Conservation (phyloP, 2,329 filamentous ascomycete genomes). For the Fusarium bactridioides region DNA sequence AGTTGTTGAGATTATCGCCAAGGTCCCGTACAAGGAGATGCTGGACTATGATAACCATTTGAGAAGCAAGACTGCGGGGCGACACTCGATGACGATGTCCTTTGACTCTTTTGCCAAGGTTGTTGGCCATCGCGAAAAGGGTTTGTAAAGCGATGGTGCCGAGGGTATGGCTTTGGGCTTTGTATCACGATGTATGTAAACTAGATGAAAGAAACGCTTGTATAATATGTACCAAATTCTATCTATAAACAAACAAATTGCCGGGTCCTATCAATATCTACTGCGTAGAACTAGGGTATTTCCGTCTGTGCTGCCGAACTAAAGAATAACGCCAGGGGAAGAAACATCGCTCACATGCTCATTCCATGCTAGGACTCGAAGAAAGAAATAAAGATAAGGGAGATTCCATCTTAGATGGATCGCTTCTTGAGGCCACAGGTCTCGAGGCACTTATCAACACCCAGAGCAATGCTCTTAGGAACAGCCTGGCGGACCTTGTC, state of each 20-base stretch:
- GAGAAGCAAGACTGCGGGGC: conserved; percentile 85
- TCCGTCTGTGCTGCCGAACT: background rate
- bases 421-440: conserved; percentile 51
- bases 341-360: background rate
- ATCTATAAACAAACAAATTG: background rate
- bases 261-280: background rate
- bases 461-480: conserved; percentile 59
- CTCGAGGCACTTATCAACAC: conserved; percentile 60
- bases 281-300: conserved; percentile 5
- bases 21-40: conserved; percentile 96
- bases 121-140: conserved; percentile 62
- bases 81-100: conserved; percentile 68
- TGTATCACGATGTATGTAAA: conserved; percentile 18
- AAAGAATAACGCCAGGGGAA: conserved; percentile 10
- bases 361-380: background rate
- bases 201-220: background rate
- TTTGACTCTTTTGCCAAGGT: conserved; percentile 66
- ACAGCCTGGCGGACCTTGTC: conserved; percentile 51
- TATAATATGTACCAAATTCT: background rate
- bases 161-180: background rate
- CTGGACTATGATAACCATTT: conserved; percentile 91
- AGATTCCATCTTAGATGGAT: conserved; percentile 22
- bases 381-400: background rate
- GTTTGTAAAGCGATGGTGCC: conserved; percentile 40
- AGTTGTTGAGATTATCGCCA: conserved; percentile 76